phyloP scores from a whole-genome alignment of 2,329 filamentous ascomycete species.

The Claviceps capensis region DNA sequence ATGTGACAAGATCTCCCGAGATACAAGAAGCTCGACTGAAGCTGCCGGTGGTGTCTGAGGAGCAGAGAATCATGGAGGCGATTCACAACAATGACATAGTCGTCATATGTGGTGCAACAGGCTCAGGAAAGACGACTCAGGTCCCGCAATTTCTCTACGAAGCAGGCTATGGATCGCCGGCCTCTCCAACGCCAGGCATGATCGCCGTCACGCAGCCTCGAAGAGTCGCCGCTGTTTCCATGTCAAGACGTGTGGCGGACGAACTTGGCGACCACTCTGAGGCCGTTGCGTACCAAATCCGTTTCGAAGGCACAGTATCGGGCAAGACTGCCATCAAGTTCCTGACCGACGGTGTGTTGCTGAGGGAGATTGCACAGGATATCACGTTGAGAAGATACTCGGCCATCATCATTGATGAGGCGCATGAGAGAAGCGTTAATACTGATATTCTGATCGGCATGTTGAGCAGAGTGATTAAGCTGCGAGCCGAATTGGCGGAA shows the following conservation, averaged over 20 bases:
- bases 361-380: slow-evolving; percentile 83
- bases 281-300: slow-evolving; percentile 81
- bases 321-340: slow-evolving; percentile 87
- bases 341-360: slow-evolving; percentile 94
- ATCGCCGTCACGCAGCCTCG: slow-evolving; percentile 92
- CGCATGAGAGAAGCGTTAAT: slow-evolving; percentile 92
- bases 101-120: slow-evolving; percentile 86
- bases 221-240: slow-evolving; percentile 89
- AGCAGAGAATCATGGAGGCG: slow-evolving; percentile 96
- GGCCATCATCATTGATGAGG: slow-evolving; percentile 87
- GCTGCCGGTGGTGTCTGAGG: slow-evolving; percentile 83
- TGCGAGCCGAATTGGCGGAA: slow-evolving; percentile 60
- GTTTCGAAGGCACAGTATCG: slow-evolving; percentile 76
- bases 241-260: slow-evolving; percentile 81
- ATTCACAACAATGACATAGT: slow-evolving; percentile 85
- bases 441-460: slow-evolving; percentile 98
- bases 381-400: slow-evolving; percentile 84
- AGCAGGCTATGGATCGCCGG: slow-evolving; percentile 70
- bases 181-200: slow-evolving; percentile 74
- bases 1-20: slow-evolving; percentile 53
- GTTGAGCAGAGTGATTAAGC: slow-evolving; percentile 80
- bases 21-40: slow-evolving; percentile 68
- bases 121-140: slow-evolving; percentile 95
- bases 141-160: slow-evolving; percentile 94
- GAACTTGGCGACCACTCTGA: slow-evolving; percentile 70